phyloP scores from a whole-genome alignment of 371 early-diverging fungal species.

The Apophysomyces trapeziformis region DNA sequence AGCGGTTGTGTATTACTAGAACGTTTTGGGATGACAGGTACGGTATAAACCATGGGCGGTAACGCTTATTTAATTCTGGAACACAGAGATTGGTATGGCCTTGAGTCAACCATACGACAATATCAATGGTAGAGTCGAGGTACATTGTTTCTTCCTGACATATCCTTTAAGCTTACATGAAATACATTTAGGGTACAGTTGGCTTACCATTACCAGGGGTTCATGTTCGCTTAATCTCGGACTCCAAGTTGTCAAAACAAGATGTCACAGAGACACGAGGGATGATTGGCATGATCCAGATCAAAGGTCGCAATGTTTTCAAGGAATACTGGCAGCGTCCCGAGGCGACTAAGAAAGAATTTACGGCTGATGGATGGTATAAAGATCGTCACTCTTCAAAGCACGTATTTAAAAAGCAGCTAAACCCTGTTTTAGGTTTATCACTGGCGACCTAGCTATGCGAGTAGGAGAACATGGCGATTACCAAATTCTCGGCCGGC shows the following conservation, averaged over 20 bases:
- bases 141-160: conserved; percentile 9
- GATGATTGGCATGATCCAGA: conserved; percentile 70
- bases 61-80: background rate
- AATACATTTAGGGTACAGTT: conserved; percentile 59
- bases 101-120: conserved; percentile 67
- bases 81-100: conserved; percentile 83
- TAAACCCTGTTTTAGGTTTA: conserved; percentile 50
- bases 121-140: conserved; percentile 54
- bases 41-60: background rate
- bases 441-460: conserved; percentile 81
- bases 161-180: background rate
- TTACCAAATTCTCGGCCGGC: conserved; percentile 79
- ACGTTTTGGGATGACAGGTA: conserved; percentile 84
- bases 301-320: conserved; percentile 73
- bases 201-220: conserved; percentile 83
- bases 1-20: conserved; percentile 77
- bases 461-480: conserved; percentile 49
- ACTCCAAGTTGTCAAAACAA: conserved; percentile 34
- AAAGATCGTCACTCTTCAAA: background rate
- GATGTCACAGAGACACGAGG: conserved; percentile 57
- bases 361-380: conserved; percentile 75
- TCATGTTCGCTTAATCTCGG: conserved; percentile 61
- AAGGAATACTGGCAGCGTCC: conserved; percentile 78
- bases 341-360: conserved; percentile 74
- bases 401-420: background rate